Base-by-base conservation (phyloP, 202 grass and related monocot genomes). In the Zizania palustris region DNA sequence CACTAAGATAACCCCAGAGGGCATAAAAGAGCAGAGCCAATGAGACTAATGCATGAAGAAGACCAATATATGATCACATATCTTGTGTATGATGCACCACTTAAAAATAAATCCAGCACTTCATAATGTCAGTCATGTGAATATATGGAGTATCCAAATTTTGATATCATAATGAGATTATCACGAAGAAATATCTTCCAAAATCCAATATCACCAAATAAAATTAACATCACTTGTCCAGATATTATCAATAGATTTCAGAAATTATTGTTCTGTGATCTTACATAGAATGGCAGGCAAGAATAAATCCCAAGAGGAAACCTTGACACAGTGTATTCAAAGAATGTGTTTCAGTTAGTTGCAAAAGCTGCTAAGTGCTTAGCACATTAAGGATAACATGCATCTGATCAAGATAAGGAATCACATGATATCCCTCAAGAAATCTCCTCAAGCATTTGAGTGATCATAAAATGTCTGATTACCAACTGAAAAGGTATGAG, bases 31-130 rank as follows among this genome's bases (percentile, higher is more conserved):
- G 83, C 9, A 46, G 79, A 83, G 57, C 79, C 85, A 79, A 74
- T 71, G 80, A 82, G 75, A 87, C 45, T 90, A 88, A 90, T 68
- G 71, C 63, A 83, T 78, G 68, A 71, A 12, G 44, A 68, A 86
- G 80, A 77, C 60, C 87, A 86, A 77, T 35, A 66, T 58, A 85
- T 73, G 57, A 72, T 80, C 72, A 82, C 45, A 34, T 42, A 80
- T 83, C 80, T 74, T 7, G 7, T 20, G 51, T 55, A 55, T 73
- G 74, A 85, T 78, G 75, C 62, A 79, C 58, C 80, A 69, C 59
- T 80, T 78, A 36, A 38, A 80, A 63, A 67, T 74, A 83, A 61
- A 77, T 78, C 83, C 80, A 84, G 56, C 22, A 72, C 57, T 83
- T 88, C 70, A 50, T 70, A 74, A 84, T 64, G 80, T 69, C 68